These are phyloP conservation scores for Mycena belliarum DNA, from an alignment of 768 basidiomycete genomes.

Conservation along the genomic window DNA sequence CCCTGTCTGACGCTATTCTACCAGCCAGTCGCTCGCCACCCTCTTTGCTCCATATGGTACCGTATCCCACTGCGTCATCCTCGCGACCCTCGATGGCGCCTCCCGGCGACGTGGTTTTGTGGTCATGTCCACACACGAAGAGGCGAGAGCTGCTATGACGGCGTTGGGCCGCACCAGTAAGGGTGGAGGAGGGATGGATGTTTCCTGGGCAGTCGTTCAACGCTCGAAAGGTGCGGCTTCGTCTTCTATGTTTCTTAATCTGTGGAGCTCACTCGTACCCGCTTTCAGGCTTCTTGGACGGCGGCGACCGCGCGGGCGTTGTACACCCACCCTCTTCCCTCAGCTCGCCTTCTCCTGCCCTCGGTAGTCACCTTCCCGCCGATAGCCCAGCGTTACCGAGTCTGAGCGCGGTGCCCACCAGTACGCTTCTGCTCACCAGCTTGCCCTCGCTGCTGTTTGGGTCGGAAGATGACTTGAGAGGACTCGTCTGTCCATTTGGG, in stretches of 20 bases:
- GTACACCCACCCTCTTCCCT: constrained; percentile 48
- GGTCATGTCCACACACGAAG: constrained; percentile 74
- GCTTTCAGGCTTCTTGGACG: constrained; percentile 75
- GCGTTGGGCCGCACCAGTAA: constrained; percentile 73
- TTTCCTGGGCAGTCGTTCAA: constrained; percentile 88
- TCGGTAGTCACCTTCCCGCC: constrained; percentile 26
- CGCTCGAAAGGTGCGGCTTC: constrained; percentile 67
- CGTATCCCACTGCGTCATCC: constrained; percentile 76
- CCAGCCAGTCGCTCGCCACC: constrained; percentile 42
- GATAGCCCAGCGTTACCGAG: constrained; percentile 29
- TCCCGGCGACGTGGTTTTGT: constrained; percentile 83
- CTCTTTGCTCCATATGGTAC: constrained; percentile 66
- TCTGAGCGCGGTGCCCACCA: constrained; percentile 42
- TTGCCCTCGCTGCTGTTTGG: constrained; percentile 21
- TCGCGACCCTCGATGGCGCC: constrained; percentile 82
- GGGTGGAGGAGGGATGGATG: constrained; percentile 52
- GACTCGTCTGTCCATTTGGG: constrained; percentile 21
- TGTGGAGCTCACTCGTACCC: constrained; percentile 1
- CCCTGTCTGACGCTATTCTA: background rate
- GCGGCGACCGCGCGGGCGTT: constrained; percentile 72
- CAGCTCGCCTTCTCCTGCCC: constrained; percentile 27
- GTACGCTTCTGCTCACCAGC: constrained; percentile 26
- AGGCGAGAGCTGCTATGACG: constrained; percentile 70
- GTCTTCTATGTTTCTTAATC: background rate
- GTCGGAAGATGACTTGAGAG: constrained; percentile 19